Evolutionary conservation across 192 early-diverging fungal species (phyloP).

Genomic region (Tieghemiomyces parasiticus): DNA sequence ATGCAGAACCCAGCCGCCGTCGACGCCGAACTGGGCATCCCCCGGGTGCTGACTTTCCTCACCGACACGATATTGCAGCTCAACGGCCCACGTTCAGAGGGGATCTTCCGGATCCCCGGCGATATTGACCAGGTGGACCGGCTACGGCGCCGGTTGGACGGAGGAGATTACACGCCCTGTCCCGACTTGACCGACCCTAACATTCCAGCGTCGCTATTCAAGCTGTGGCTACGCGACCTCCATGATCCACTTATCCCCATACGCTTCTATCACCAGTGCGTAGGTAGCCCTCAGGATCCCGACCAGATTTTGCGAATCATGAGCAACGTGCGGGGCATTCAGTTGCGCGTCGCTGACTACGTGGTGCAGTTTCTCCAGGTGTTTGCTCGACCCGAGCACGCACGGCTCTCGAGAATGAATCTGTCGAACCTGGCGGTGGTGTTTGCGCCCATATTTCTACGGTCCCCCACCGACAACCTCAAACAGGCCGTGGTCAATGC

Average conservation of each 20-base stretch:
- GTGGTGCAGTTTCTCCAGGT: slow-evolving; percentile 71
- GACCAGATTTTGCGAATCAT: slow-evolving; percentile 35
- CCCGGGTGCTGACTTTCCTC: slow-evolving; percentile 70
- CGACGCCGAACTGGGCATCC: slow-evolving; percentile 38
- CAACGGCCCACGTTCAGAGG: slow-evolving; percentile 69
- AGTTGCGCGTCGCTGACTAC: slow-evolving; percentile 55
- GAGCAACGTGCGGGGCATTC: slow-evolving; percentile 35
- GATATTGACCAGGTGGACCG: slow-evolving; percentile 70
- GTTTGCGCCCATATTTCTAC: slow-evolving; percentile 87
- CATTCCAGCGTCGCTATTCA: slow-evolving; percentile 80
- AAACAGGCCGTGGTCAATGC: slow-evolving; percentile 39
- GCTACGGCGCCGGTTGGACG: slow-evolving; percentile 67
- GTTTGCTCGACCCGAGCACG: slow-evolving; percentile 56
- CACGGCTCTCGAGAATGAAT: slow-evolving; percentile 78
- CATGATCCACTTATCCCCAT: slow-evolving; percentile 79
- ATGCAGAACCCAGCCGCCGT: slow-evolving; percentile 38
- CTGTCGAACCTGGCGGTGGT: slow-evolving; percentile 86
- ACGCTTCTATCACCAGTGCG: slow-evolving; percentile 62
- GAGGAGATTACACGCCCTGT: slow-evolving; percentile 50
- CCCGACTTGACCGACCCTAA: slow-evolving; percentile 71
- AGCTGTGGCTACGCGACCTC: slow-evolving; percentile 89
- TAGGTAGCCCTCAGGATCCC: slow-evolving; percentile 39
- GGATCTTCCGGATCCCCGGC: slow-evolving; percentile 93
- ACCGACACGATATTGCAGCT: slow-evolving; percentile 54
- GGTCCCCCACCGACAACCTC: slow-evolving; percentile 63